phyloP scores from a whole-genome alignment of 176 grass and related monocot species.

The Avena atlantica region DNA sequence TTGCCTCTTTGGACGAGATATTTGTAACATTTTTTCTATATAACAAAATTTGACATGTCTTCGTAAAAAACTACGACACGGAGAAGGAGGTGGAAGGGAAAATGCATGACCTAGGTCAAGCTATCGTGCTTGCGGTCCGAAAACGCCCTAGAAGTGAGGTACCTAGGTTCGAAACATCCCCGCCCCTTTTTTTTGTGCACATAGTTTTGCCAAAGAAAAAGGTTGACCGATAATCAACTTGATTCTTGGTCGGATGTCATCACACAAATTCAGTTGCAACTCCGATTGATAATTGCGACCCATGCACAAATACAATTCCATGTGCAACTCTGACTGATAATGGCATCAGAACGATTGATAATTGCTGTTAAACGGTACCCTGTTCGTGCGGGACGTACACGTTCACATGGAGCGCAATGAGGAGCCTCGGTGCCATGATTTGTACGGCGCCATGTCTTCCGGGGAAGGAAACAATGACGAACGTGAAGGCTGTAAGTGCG shows the following conservation, averaged over 20 bases:
- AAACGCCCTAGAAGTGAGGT: not conserved
- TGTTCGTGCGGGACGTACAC: constrained; percentile 38
- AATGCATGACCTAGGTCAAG: not conserved
- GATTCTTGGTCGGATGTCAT: too few relatives aligned
- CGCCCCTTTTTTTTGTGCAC: too few relatives aligned
- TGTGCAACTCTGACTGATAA: too few relatives aligned
- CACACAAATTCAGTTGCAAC: too few relatives aligned
- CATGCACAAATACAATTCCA: too few relatives aligned
- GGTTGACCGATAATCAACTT: too few relatives aligned
- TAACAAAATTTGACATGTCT: not conserved
- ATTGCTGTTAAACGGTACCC: not conserved
- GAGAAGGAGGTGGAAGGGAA: not conserved
- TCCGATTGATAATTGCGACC: too few relatives aligned
- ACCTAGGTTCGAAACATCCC: too few relatives aligned
- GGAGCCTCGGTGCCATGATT: constrained; percentile 40
- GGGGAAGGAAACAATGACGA: constrained; percentile 10
- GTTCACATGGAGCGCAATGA: constrained; percentile 45
- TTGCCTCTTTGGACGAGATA: not conserved
- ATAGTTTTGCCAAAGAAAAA: too few relatives aligned
- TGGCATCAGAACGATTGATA: not conserved
- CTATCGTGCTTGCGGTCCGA: not conserved
- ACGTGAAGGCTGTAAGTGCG: not conserved
- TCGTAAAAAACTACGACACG: not conserved
- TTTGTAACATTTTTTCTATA: not conserved
- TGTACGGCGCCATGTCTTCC: constrained; percentile 47